These are phyloP conservation scores for Fragaria nilgerrensis DNA, from an alignment of 306 rosid species.

Conservation along the genomic window DNA sequence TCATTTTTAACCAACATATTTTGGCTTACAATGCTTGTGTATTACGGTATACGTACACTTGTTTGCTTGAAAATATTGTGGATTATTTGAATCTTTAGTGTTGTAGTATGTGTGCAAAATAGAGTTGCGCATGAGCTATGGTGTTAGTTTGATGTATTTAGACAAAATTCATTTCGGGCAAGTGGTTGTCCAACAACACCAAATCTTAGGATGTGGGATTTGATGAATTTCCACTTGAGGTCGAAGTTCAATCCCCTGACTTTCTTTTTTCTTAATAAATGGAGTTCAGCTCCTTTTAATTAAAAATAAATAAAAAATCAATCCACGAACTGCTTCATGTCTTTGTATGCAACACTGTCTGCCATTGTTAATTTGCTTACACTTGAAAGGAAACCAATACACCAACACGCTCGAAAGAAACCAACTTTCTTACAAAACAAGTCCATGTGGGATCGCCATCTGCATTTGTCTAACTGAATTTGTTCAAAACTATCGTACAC, in stretches of 20 bases:
- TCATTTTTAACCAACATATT: not conserved
- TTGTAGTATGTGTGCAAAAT: not conserved
- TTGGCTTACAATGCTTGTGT: not conserved
- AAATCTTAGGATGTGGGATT: slow-evolving; percentile 33
- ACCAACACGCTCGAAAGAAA: slow-evolving; percentile 20
- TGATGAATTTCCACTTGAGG: slow-evolving; percentile 35
- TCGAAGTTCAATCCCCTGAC: slow-evolving; percentile 14
- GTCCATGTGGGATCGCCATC: slow-evolving; percentile 16
- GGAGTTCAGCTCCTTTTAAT: too few species aligned
- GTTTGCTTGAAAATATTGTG: not conserved
- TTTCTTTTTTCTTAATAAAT: too few species aligned
- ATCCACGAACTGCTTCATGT: slow-evolving; percentile 24
- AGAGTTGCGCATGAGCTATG: not conserved
- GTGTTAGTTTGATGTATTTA: not conserved
- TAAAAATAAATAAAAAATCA: not conserved
- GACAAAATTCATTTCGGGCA: not conserved
- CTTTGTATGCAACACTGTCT: slow-evolving; percentile 36
- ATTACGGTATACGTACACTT: not conserved
- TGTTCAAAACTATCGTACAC: slow-evolving; percentile 23
- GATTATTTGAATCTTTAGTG: not conserved
- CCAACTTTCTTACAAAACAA: slow-evolving; percentile 20
- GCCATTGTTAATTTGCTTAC: slow-evolving; percentile 36
- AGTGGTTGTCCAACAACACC: slow-evolving; percentile 5
- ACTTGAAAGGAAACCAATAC: slow-evolving; percentile 23
- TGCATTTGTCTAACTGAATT: slow-evolving; percentile 23